These are phyloP conservation scores for Biancaea sappan DNA, from an alignment of 306 rosid genomes.

Conservation along the genomic window DNA sequence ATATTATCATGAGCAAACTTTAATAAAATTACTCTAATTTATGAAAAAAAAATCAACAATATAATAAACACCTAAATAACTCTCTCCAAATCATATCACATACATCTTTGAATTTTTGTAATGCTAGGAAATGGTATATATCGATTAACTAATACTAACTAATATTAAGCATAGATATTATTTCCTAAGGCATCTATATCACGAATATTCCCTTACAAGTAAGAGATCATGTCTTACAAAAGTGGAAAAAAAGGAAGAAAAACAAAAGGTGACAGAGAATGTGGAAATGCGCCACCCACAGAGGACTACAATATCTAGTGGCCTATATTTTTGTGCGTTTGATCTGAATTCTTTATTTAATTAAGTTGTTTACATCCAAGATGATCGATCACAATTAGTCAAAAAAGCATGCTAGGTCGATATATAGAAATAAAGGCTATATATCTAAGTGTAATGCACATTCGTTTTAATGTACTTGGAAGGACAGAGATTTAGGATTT, in stretches of 20 bases:
- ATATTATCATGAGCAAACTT: no score
- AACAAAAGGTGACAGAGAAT: neutral
- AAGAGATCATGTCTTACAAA: no score
- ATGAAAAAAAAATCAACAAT: no score
- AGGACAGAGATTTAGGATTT: neutral
- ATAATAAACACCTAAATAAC: no score
- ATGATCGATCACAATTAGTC: no score
- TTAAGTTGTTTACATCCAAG: no score
- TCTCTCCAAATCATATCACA: neutral
- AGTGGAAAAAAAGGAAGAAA: no score
- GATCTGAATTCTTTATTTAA: neutral
- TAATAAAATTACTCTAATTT: no score
- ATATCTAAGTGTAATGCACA: neutral
- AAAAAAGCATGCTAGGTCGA: no score
- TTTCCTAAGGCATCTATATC: neutral
- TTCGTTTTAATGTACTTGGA: neutral
- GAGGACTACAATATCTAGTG: neutral
- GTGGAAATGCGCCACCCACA: neutral
- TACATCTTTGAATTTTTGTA: neutral
- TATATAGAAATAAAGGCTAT: neutral
- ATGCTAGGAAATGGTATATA: neutral
- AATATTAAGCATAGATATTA: neutral
- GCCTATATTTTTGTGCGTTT: neutral
- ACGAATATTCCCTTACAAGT: neutral
- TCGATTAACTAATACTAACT: neutral